Conservation (phyloP, 352 stramenopile genomes). For the Sclerospora graminicola region DNA sequence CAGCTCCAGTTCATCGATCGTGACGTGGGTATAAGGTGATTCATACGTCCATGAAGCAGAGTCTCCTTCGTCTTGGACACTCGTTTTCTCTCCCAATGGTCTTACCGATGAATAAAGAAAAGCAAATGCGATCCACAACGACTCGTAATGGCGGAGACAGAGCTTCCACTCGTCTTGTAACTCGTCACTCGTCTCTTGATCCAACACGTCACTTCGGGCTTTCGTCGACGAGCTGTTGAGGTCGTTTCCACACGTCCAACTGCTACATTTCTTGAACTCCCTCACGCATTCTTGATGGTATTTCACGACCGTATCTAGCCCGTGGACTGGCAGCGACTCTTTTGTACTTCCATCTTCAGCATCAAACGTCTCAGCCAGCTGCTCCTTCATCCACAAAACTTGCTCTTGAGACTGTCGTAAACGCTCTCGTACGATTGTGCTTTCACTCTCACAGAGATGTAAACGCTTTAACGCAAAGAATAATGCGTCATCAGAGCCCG, state of each 20-base stretch:
- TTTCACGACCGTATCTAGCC: conserved; percentile 6
- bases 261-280: conserved; percentile 8
- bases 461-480: conserved; percentile 7
- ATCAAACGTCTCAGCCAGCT: background rate
- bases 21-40: no score
- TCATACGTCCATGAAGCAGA: no score
- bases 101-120: conserved; percentile 4
- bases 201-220: background rate
- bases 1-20: conserved; percentile 3
- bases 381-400: conserved; percentile 5
- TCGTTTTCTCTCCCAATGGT: background rate
- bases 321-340: background rate
- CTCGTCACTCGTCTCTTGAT: background rate
- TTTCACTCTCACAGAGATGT: conserved; percentile 9
- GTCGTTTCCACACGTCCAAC: background rate
- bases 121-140: conserved; percentile 19
- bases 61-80: background rate
- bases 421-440: conserved; percentile 6
- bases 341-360: background rate
- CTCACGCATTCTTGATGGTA: conserved; percentile 12
- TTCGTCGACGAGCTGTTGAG: background rate
- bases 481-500: background rate
- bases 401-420: conserved; percentile 10
- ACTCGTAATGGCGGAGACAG: conserved; percentile 15
- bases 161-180: conserved; percentile 2